phyloP scores from a whole-genome alignment of 2,329 filamentous ascomycete genomes.

The Emydomyces testavorans region DNA sequence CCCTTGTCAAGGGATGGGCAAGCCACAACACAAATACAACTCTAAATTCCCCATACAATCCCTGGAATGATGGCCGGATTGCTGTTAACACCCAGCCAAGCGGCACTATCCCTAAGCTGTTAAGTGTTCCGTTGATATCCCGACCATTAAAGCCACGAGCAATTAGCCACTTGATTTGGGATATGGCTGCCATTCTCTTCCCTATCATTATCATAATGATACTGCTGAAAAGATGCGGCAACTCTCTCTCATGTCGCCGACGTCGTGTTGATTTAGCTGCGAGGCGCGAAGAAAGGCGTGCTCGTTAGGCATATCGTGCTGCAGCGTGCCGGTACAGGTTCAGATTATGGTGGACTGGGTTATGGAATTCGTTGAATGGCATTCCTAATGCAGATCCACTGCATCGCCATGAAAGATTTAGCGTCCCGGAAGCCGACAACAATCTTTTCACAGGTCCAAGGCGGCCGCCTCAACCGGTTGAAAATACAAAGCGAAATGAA shows the following conservation, averaged over 20 bases:
- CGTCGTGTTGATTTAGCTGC: slow-evolving; percentile 44
- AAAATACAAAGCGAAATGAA: slow-evolving; percentile 37
- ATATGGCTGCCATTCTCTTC: slow-evolving; percentile 36
- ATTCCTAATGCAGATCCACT: not conserved
- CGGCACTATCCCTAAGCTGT: not conserved
- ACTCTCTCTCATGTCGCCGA: slow-evolving; percentile 34
- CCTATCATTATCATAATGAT: slow-evolving; percentile 27
- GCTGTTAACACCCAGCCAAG: not conserved
- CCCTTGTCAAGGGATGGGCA: not conserved
- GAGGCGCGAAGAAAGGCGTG: slow-evolving; percentile 43
- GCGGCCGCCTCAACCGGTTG: slow-evolving; percentile 37
- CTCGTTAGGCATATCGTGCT: slow-evolving; percentile 41
- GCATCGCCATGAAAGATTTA: not conserved
- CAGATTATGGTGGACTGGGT: slow-evolving; percentile 44
- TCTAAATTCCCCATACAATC: not conserved
- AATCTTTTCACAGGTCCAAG: slow-evolving; percentile 21
- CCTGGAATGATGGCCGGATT: not conserved
- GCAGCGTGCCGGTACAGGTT: slow-evolving; percentile 43
- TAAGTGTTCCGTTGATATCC: slow-evolving; percentile 3
- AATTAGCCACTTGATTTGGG: slow-evolving; percentile 20
- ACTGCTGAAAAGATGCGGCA: slow-evolving; percentile 35
- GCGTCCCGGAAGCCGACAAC: not conserved
- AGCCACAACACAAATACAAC: not conserved
- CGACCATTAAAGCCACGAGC: slow-evolving; percentile 5
- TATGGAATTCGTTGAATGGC: slow-evolving; percentile 34